phyloP scores from a whole-genome alignment of 2,329 filamentous ascomycete species.

The Phialophora macrospora region DNA sequence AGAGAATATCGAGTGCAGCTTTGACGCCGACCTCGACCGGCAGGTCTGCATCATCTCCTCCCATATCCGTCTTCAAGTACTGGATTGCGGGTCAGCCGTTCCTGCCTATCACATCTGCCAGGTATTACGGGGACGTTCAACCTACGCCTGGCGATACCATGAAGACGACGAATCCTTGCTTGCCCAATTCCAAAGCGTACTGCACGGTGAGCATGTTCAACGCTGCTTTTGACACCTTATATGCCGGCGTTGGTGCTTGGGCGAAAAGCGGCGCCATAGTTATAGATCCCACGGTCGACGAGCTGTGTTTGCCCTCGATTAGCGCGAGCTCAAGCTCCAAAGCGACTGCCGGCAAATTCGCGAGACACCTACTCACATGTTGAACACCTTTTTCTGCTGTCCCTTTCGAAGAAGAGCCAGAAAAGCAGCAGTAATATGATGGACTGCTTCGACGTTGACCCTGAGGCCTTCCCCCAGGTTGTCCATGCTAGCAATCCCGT shows the following conservation, averaged over 20 bases:
- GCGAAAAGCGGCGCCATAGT: constrained; percentile 38
- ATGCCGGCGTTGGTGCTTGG: constrained; percentile 43
- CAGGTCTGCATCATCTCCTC: constrained; percentile 50
- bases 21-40: constrained; percentile 48
- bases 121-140: constrained; percentile 8
- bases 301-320: constrained; percentile 34
- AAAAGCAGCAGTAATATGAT: constrained; percentile 49
- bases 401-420: constrained; percentile 49
- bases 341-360: neutral
- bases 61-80: constrained; percentile 56
- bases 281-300: constrained; percentile 52
- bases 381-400: constrained; percentile 50
- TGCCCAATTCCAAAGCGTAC: constrained; percentile 46
- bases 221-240: constrained; percentile 56
- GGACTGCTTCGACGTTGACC: constrained; percentile 51
- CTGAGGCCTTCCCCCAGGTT: constrained; percentile 48
- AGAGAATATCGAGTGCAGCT: constrained; percentile 53
- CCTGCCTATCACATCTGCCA: constrained; percentile 18
- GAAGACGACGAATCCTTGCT: constrained; percentile 52
- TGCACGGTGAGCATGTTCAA: constrained; percentile 56
- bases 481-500: constrained; percentile 41
- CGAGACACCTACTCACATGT: constrained; percentile 47
- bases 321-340: neutral
- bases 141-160: constrained; percentile 54
- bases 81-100: constrained; percentile 31